These are phyloP conservation scores for Zygnema cylindricum DNA, from an alignment of 139 green algal species.

Conservation along the genomic window DNA sequence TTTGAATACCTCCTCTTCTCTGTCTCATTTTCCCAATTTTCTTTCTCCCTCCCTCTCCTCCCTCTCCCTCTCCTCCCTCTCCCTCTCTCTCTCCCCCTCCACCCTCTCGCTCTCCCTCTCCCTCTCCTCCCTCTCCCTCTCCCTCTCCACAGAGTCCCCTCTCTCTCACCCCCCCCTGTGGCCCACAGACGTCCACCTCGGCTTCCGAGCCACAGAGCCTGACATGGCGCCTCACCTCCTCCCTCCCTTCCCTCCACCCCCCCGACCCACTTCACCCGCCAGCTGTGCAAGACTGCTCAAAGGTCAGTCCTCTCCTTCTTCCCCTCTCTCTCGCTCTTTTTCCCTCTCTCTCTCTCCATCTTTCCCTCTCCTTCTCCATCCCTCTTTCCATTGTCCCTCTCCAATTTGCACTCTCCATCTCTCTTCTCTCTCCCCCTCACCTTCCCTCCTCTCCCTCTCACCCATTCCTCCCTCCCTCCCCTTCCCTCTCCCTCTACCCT, in stretches of 20 bases:
- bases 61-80: not conserved
- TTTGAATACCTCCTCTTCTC: not conserved
- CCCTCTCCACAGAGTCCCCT: too few species aligned
- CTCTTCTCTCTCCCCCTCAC: not conserved
- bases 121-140: constrained; percentile 18
- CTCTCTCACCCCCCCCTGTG: too few species aligned
- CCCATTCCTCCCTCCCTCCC: not conserved
- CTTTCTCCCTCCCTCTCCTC: not conserved
- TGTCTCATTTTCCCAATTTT: not conserved
- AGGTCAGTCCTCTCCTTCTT: not conserved
- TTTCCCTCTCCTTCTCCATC: not conserved
- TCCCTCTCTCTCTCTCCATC: not conserved
- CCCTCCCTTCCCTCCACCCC: too few species aligned
- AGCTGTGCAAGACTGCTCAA: too few species aligned
- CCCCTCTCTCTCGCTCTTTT: not conserved
- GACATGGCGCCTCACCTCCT: too few species aligned
- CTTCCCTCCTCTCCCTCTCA: not conserved
- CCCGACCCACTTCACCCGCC: too few species aligned
- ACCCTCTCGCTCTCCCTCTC: not conserved
- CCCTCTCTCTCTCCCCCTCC: not conserved
- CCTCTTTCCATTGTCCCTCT: not conserved
- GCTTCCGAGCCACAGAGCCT: too few species aligned
- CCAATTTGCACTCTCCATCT: not conserved
- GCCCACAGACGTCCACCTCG: too few species aligned
- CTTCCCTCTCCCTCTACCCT: not conserved